Evolutionary conservation across 192 early-diverging fungal species (phyloP).

Genomic region (Coemansia sp.): DNA sequence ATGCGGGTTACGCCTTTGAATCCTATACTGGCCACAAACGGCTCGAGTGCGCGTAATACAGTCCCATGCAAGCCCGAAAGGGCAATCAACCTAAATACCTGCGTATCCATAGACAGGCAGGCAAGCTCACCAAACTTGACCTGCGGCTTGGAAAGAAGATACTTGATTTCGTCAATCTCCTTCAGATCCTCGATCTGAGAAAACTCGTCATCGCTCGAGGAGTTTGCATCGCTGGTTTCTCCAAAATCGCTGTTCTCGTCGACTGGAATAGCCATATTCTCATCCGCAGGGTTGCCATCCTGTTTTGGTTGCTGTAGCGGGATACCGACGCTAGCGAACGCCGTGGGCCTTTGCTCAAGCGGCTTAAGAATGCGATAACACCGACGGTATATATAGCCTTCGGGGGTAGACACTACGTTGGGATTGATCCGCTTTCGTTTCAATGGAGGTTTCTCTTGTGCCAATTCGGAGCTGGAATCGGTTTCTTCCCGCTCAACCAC

Average conservation of each 20-base stretch:
- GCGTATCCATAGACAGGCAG: slow-evolving; percentile 27
- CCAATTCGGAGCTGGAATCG: not conserved
- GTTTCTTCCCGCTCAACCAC: not conserved
- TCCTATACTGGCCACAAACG: slow-evolving; percentile 1
- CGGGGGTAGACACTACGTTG: not conserved
- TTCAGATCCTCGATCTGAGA: slow-evolving; percentile 20
- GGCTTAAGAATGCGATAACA: slow-evolving; percentile 48
- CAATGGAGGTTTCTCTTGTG: not conserved
- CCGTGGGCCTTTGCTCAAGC: slow-evolving; percentile 13
- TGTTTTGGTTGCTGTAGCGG: slow-evolving; percentile 11
- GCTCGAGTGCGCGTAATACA: slow-evolving; percentile 23
- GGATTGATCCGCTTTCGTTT: not conserved
- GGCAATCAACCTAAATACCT: slow-evolving; percentile 46
- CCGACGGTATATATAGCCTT: slow-evolving; percentile 34
- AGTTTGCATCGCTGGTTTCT: not conserved
- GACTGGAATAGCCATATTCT: not conserved
- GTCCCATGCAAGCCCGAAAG: slow-evolving; percentile 36
- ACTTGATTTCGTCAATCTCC: slow-evolving; percentile 36
- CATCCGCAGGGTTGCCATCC: not conserved
- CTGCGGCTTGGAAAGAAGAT: slow-evolving; percentile 33
- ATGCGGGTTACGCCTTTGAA: slow-evolving; percentile 14
- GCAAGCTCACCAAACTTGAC: slow-evolving; percentile 22
- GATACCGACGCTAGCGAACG: slow-evolving; percentile 26
- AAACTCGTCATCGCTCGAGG: slow-evolving; percentile 33
- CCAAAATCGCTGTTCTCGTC: slow-evolving; percentile 14